These are phyloP conservation scores for Alternaria arbusti DNA, from an alignment of 2,329 filamentous ascomycete species.

Conservation along the genomic window DNA sequence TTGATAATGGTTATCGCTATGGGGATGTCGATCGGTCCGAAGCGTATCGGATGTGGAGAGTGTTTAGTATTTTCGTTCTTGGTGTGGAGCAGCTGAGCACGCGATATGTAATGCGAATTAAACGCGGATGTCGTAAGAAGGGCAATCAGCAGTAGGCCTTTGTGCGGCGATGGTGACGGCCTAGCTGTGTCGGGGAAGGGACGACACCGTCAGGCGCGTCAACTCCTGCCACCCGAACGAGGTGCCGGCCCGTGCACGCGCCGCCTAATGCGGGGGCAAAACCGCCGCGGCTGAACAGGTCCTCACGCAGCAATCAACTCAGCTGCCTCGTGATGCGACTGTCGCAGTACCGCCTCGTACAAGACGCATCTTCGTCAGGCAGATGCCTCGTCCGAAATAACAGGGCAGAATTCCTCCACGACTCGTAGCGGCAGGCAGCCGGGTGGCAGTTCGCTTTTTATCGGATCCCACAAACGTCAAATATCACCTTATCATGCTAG, in stretches of 20 bases:
- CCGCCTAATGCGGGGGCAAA: conserved; percentile 6
- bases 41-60: not conserved
- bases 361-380: not conserved
- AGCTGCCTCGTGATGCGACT: not conserved
- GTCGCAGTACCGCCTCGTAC: not conserved
- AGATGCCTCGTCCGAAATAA: not conserved
- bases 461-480: conserved; percentile 17
- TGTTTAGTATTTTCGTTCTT: not conserved
- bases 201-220: not conserved
- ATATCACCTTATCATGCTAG: conserved; percentile 16
- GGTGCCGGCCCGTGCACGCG: conserved; percentile 1
- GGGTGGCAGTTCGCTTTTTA: conserved; percentile 4
- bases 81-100: conserved; percentile 3
- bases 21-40: not conserved
- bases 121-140: not conserved
- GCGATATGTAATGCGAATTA: conserved; percentile 2
- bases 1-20: conserved; percentile 1
- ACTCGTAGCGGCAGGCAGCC: not conserved
- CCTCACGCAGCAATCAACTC: not conserved
- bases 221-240: conserved; percentile 1
- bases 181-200: conserved; percentile 1
- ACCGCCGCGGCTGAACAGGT: conserved; percentile 3
- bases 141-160: not conserved
- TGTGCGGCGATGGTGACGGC: not conserved
- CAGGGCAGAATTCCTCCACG: not conserved